Conservation (phyloP, 1,284 basidiomycete genomes). For the Bothia castanella region DNA sequence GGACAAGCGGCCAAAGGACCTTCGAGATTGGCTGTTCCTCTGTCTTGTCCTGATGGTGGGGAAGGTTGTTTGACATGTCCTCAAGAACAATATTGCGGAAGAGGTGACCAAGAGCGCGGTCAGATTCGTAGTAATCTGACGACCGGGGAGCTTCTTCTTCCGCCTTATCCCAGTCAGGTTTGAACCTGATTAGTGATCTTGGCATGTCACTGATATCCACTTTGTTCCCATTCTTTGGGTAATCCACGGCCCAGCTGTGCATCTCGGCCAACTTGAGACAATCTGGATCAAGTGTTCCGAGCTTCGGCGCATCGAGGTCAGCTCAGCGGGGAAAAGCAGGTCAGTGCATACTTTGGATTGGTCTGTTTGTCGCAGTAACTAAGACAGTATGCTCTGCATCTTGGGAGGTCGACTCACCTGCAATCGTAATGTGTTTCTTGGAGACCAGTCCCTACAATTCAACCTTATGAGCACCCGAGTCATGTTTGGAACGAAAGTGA, state of each 20-base stretch:
- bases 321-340: neutral
- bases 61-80: slow-evolving; percentile 32
- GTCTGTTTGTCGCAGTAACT: slow-evolving; percentile 38
- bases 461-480: slow-evolving; percentile 3
- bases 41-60: slow-evolving; percentile 20
- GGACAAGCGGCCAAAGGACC: slow-evolving; percentile 40
- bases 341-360: slow-evolving; percentile 53
- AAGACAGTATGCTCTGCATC: neutral
- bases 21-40: slow-evolving; percentile 49
- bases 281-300: slow-evolving; percentile 59
- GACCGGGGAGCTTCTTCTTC: slow-evolving; percentile 56
- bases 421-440: slow-evolving; percentile 68
- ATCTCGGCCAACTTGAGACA: slow-evolving; percentile 65
- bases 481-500: neutral
- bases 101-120: slow-evolving; percentile 62
- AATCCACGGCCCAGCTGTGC: slow-evolving; percentile 71
- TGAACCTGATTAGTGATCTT: slow-evolving; percentile 52
- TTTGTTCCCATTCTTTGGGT: slow-evolving; percentile 65
- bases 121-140: slow-evolving; percentile 67
- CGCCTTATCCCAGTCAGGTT: slow-evolving; percentile 73
- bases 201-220: slow-evolving; percentile 54
- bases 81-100: slow-evolving; percentile 58
- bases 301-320: slow-evolving; percentile 34
- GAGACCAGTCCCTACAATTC: slow-evolving; percentile 56
- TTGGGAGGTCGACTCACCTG: slow-evolving; percentile 39